Evolutionary conservation across 768 basidiomycete genomes (phyloP).

Genomic region (Lepiota brunneoincarnata): DNA sequence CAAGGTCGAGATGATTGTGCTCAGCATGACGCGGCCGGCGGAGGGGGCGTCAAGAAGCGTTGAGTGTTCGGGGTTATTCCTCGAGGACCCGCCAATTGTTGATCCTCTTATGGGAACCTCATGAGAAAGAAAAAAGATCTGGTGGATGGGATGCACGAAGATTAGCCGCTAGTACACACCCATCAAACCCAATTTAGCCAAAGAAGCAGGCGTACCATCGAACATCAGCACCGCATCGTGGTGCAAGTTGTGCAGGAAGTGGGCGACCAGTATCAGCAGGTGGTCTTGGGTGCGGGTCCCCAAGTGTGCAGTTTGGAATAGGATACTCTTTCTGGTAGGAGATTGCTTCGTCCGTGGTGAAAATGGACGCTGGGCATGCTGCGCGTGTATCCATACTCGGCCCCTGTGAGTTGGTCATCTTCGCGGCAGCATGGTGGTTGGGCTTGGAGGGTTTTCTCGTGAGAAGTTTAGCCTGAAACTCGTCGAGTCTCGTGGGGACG

Average conservation of each 20-base stretch:
- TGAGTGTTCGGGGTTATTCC: not conserved
- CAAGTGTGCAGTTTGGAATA: not conserved
- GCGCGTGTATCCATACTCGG: not conserved
- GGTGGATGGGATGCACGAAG: not conserved
- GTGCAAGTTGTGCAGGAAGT: not conserved
- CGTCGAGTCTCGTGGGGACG: too few relatives aligned
- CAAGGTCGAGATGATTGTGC: not conserved
- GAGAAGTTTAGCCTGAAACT: not conserved
- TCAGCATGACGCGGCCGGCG: not conserved
- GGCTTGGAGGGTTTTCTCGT: not conserved
- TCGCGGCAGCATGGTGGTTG: not conserved
- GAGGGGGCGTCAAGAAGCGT: not conserved
- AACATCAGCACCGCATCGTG: not conserved
- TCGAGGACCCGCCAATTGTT: not conserved
- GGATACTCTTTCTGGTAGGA: not conserved
- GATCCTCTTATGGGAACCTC: not conserved
- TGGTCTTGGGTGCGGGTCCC: not conserved
- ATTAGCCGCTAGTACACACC: not conserved
- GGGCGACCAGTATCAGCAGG: not conserved
- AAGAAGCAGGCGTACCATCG: too few relatives aligned
- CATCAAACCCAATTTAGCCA: not conserved
- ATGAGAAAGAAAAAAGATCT: slow-evolving; percentile 3
- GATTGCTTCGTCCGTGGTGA: not conserved
- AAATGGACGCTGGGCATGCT: not conserved
- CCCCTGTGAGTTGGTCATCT: not conserved